Conservation (phyloP, 2,329 filamentous ascomycete genomes). For the Fusarium robinianum region DNA sequence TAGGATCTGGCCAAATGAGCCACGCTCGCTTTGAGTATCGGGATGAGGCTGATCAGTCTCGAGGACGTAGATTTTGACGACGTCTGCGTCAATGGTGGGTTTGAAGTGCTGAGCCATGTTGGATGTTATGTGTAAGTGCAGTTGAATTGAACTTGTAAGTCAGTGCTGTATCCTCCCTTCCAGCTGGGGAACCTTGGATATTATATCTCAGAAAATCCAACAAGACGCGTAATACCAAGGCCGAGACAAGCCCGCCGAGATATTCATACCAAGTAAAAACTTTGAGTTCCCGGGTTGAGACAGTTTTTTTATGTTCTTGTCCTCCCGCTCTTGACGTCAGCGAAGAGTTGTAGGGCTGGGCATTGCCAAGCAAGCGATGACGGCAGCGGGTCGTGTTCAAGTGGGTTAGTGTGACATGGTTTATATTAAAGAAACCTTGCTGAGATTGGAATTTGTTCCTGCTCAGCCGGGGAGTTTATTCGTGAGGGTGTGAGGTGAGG, state of each 20-base stretch:
- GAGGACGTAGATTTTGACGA: conserved; percentile 54
- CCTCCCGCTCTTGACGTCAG: conserved; percentile 26
- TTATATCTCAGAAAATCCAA: no score
- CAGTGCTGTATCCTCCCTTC: no score
- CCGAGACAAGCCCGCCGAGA: neutral
- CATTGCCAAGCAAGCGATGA: conserved; percentile 27
- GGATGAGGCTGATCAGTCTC: conserved; percentile 62
- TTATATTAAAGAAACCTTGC: neutral
- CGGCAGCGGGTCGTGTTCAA: conserved; percentile 28
- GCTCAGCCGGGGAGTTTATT: conserved; percentile 18
- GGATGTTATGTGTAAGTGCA: no score
- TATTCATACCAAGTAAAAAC: neutral
- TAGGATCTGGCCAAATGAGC: conserved; percentile 59
- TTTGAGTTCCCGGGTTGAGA: neutral
- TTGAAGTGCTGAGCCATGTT: conserved; percentile 36
- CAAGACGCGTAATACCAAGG: neutral
- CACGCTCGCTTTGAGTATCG: conserved; percentile 53
- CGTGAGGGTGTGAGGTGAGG: no score
- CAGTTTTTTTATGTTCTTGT: neutral
- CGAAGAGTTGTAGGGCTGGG: neutral
- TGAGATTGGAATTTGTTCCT: conserved; percentile 12
- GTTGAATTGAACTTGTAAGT: no score
- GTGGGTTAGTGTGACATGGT: conserved; percentile 14
- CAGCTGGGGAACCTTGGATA: no score
- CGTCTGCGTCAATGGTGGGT: conserved; percentile 31